phyloP scores from a whole-genome alignment of 2,329 filamentous ascomycete genomes.

The Alternaria burnsii region DNA sequence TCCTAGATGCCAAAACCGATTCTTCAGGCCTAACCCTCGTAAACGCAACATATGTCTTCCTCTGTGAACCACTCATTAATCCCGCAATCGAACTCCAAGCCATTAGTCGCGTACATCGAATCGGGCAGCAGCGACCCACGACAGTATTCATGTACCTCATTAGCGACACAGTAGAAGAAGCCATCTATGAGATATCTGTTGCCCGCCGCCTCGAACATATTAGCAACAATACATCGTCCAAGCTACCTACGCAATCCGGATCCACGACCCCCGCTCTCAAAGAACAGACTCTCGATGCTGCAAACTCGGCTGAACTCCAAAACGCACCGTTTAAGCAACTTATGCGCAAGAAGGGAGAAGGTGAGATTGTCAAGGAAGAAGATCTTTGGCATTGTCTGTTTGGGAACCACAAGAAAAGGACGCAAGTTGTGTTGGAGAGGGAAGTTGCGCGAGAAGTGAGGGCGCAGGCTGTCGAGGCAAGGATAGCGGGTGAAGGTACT shows the following conservation, averaged over 20 bases:
- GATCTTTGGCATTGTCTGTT: slow-evolving; percentile 94
- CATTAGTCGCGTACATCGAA: slow-evolving; percentile 92
- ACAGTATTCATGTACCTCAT: slow-evolving; percentile 96
- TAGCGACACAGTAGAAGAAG: slow-evolving; percentile 89
- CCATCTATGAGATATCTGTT: slow-evolving; percentile 88
- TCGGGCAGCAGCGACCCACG: slow-evolving; percentile 86
- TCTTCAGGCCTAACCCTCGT: slow-evolving; percentile 90
- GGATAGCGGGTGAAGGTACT: neutral
- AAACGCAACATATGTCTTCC: slow-evolving; percentile 91
- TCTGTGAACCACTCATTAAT: slow-evolving; percentile 93
- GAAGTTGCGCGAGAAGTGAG: slow-evolving; percentile 62
- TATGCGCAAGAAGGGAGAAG: slow-evolving; percentile 74
- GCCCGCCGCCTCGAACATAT: slow-evolving; percentile 81
- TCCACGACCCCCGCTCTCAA: slow-evolving; percentile 52
- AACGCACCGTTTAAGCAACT: slow-evolving; percentile 74
- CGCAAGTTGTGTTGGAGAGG: slow-evolving; percentile 48
- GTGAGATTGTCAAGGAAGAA: slow-evolving; percentile 78
- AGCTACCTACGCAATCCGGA: slow-evolving; percentile 18
- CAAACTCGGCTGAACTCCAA: slow-evolving; percentile 85
- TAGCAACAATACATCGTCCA: slow-evolving; percentile 47
- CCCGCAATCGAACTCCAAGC: slow-evolving; percentile 94
- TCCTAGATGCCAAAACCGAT: slow-evolving; percentile 88
- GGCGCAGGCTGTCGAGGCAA: slow-evolving; percentile 62
- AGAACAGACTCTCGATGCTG: slow-evolving; percentile 75
- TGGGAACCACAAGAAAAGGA: slow-evolving; percentile 60